Base-by-base conservation (phyloP, 2,329 filamentous ascomycete species). In the Aspergillus sp. region DNA sequence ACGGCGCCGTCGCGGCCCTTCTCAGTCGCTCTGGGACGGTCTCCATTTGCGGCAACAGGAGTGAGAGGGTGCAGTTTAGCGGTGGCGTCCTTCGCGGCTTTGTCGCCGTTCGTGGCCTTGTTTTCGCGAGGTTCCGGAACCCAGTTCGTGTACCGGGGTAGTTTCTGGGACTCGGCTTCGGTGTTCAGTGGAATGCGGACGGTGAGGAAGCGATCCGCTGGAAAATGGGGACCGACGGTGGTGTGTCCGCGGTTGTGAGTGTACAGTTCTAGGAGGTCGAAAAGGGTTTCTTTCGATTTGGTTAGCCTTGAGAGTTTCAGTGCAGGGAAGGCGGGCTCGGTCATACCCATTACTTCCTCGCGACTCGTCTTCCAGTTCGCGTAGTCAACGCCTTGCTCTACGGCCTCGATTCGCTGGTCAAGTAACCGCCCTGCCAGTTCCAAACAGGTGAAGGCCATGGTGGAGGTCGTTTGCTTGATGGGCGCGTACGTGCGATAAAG, bases 401-500 rank as follows among this genome's bases (percentile, higher is more conserved):
- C 85, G 3, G 74, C 74, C 7, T 84, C 81, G 7, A 86, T 68
- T 47, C 86, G 82, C 41, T 82, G 80, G 53, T 83, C 84, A 36
- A 85, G 81, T 58, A 97, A 77, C 25, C 91, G 84, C 0, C 89
- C 86, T 0, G 93, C 89, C 38, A 98, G 85, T 76, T 97, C 92
- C 10, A 96, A 79, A 65, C 91, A 87, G 9, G 90, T 89, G 69
- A 96, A 85, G 0, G 91, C 91, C 84, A 97, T 89, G 13, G 91
- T 90, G n/a, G 90, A 87, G 0, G 91, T 91, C 0, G 89, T 91
- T 70, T 96, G 91, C 79, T 98, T 98, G 60, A 98, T 83, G 8
- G 93, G 93, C 0, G 92, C 89, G 75, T 95, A 96, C 0, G 95
- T 99, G 72, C 93, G 91, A 79, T 97, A 97, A 50, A 97, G 81